Evolutionary conservation across 805 yeast genomes (phyloP).

Genomic region (Hanseniaspora singularis): DNA sequence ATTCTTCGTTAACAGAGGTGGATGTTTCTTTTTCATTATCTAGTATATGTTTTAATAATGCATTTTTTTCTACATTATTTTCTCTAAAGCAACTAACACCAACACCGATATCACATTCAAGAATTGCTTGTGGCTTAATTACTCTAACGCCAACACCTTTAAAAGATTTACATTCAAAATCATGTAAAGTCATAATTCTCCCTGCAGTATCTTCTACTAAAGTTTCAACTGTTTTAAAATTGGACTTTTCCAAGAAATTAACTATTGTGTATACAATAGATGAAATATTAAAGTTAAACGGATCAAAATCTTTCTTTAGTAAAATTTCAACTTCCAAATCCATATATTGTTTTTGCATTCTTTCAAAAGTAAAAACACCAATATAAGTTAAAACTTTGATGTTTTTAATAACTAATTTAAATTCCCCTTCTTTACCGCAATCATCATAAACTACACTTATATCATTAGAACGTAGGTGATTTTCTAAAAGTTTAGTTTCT

Average conservation of each 20-base stretch:
- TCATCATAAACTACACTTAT: background rate
- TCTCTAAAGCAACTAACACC: constrained; percentile 64
- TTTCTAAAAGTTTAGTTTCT: constrained; percentile 32
- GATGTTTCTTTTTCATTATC: no score
- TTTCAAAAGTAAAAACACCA: constrained; percentile 87
- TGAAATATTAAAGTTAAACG: constrained; percentile 12
- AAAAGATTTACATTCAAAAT: background rate
- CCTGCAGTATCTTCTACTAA: constrained; percentile 63
- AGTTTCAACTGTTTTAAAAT: constrained; percentile 89
- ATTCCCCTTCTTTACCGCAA: background rate
- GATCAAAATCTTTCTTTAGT: constrained; percentile 26
- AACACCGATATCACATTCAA: constrained; percentile 66
- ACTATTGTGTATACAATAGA: constrained; percentile 41
- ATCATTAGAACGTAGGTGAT: background rate
- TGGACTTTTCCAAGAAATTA: constrained; percentile 58
- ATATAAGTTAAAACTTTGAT: constrained; percentile 61
- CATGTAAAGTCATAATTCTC: constrained; percentile 32
- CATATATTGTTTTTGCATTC: constrained; percentile 70
- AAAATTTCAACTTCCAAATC: constrained; percentile 42
- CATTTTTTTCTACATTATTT: background rate
- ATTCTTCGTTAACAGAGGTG: no score
- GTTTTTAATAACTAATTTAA: constrained; percentile 18
- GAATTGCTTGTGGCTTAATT: constrained; percentile 78
- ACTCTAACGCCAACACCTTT: constrained; percentile 42
- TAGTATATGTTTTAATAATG: no score